Base-by-base conservation (phyloP, 139 green algal genomes). In the Chlorokybus atmophyticus region DNA sequence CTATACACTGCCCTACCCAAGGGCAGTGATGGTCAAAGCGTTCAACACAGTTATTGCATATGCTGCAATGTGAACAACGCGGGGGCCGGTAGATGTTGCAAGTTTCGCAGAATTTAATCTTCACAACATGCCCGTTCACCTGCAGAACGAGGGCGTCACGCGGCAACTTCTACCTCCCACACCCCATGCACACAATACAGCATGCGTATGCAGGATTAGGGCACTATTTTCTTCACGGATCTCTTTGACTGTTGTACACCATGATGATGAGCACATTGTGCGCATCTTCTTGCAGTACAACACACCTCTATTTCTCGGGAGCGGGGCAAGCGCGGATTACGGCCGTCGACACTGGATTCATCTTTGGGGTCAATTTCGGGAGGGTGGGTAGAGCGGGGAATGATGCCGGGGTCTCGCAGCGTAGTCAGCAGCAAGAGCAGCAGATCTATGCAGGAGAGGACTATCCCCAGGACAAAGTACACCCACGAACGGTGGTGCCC, bases 21-120 rank as follows among this genome's bases (percentile, higher is more conserved):
- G 90, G 90, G 70, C 90, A 98, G 66, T 97, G 88, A 74, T 98
- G 90, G 76, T 98, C 90, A 64, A 98, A 97, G 29, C 82, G 82
- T 71, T 94, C 79, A 10, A 96, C 87, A 72, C 90, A 98, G 78
- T 95, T 94, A 79, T 98, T 87, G 59, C 87, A 94, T 17, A 97
- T 84, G 10, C 75, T 84, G 65, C 90, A 98, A 79, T 98, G 90
- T 59, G 83, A 84, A 42, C 81, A 86, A 17, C 90, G 77, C 3
- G 90, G 90, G 8, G 90, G 90, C 55, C 87, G 82, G 76, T 93
- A 96, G 57, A 95, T 82, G 70, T 86, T 76, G 70, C 81, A 89
- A 0, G 83, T 90, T 35, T 80, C 64, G 70, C 82, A 91, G 50
- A 70, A 88, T 60, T 75, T 74, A 35, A 87, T 76, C 31, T 79